Evolutionary conservation across 2,329 filamentous ascomycete species (phyloP).

Genomic region (Coniochaeta ligniaria): DNA sequence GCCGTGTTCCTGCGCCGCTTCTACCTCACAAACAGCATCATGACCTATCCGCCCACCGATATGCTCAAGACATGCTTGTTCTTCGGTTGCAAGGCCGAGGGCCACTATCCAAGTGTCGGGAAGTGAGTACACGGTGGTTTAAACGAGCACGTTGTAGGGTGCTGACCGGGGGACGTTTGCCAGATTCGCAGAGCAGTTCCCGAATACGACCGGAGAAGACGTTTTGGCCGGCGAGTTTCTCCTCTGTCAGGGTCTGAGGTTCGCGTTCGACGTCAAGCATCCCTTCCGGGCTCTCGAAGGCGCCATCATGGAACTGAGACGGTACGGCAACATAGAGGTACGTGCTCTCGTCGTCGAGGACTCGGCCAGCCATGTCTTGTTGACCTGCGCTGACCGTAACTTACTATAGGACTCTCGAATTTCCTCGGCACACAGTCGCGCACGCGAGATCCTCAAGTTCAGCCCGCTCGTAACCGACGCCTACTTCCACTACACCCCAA

Average conservation of each 20-base stretch:
- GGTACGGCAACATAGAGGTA: constrained; percentile 55
- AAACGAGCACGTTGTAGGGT: not conserved
- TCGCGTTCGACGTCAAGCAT: constrained; percentile 88
- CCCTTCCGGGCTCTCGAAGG: constrained; percentile 85
- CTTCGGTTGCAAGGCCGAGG: constrained; percentile 89
- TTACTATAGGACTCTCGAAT: constrained; percentile 30
- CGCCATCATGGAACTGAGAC: constrained; percentile 72
- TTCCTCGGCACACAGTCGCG: constrained; percentile 60
- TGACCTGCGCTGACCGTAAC: constrained; percentile 3
- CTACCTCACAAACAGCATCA: constrained; percentile 90
- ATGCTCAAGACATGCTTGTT: constrained; percentile 88
- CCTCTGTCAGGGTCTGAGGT: constrained; percentile 84
- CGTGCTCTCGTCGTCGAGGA: constrained; percentile 14
- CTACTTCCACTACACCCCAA: constrained; percentile 95
- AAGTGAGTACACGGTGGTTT: constrained; percentile 9
- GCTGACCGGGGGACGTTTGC: constrained; percentile 7
- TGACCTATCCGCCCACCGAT: constrained; percentile 90
- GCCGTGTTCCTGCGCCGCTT: constrained; percentile 89
- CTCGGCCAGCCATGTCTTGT: not conserved
- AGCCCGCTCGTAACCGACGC: constrained; percentile 83
- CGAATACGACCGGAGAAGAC: constrained; percentile 66
- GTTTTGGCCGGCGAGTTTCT: constrained; percentile 89
- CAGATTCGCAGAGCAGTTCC: constrained; percentile 61
- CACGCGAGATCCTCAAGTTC: constrained; percentile 67
- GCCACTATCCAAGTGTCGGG: constrained; percentile 55